Base-by-base conservation (phyloP, 2,329 filamentous ascomycete genomes). In the Orbilia blumenaviensis region DNA sequence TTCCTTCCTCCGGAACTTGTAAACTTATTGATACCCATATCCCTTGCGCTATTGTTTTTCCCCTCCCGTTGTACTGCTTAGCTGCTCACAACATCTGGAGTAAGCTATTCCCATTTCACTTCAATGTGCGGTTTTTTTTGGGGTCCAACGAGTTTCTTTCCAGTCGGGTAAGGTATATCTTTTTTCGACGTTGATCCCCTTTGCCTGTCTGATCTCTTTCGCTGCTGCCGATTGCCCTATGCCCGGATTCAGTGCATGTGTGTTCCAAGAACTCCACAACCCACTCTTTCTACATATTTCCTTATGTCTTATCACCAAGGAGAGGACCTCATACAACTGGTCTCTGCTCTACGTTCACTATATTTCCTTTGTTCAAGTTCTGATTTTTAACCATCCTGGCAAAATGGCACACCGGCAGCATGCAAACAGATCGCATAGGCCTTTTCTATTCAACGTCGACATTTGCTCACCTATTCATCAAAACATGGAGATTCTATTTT, bases 11-110 rank as follows among this genome's bases (percentile, higher is more conserved):
- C n/a, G 52, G 38, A 56, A 63, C 63, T 48, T 75, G 71, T 68
- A 75, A 58, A 75, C 41, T 44, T 63, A 74, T 74, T 75, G 71
- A 75, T 75, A 75, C 71, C 71, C 71, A 67, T 60, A 14, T 50
- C 34, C 54, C 6, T 27, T 67, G 21, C 32, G 38, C 21, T 54
- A 6, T 23, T 61, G 12, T 46, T 27, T 10, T n/a, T 27, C 23
- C 10, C 16, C 36, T 50, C 34, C 60, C 44, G 29, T 21, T 50
- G 41, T 54, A 48, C 12, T 32, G 32, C 52, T 56, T 56, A 38
- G 29, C 10, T 25, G 29, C 52, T 56, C 52, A 56, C 32, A 38
- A 56, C 18, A 16, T 44, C 36, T 21, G 36, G 25, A 71, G 46
- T 32, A 44, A 42, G 23, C 25, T 48, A 21, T 25, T 36, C 18